Conservation (phyloP, 352 stramenopile species). For the Phytophthora podocarpi region DNA sequence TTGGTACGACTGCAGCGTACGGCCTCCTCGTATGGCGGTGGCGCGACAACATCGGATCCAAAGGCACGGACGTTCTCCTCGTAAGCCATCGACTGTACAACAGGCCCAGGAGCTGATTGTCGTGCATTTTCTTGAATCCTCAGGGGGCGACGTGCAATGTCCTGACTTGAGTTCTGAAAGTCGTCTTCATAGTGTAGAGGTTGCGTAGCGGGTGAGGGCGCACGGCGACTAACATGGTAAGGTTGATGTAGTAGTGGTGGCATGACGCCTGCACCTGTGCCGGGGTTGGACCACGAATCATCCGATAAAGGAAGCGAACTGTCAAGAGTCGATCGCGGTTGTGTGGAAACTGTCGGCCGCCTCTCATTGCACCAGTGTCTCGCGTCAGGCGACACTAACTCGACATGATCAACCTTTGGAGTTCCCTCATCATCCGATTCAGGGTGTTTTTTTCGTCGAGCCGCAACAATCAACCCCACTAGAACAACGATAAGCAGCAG, state of each 20-base stretch:
- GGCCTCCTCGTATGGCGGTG: constrained; percentile 17
- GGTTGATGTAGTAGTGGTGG: no score
- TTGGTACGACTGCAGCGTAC: no score
- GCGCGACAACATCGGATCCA: not conserved
- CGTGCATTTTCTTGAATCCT: not conserved
- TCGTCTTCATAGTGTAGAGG: not conserved
- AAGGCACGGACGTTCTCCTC: not conserved
- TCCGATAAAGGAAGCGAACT: not conserved
- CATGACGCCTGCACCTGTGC: not conserved
- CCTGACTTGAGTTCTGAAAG: not conserved
- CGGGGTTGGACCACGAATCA: constrained; percentile 11
- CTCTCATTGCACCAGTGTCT: not conserved
- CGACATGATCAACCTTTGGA: constrained; percentile 14
- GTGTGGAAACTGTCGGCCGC: constrained; percentile 13
- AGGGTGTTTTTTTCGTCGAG: constrained; percentile 5
- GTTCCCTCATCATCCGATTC: constrained; percentile 7
- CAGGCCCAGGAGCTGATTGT: not conserved
- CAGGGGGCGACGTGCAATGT: not conserved
- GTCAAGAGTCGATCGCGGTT: constrained; percentile 14
- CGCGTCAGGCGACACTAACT: constrained; percentile 12
- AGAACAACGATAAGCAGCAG: constrained; percentile 24
- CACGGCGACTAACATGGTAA: not conserved
- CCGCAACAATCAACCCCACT: constrained; percentile 9
- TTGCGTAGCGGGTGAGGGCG: not conserved
- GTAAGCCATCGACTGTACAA: not conserved